Percentiles rank a stretch among this genome's conserved stretches.
Evolutionary conservation across 257 asterid genomes (phyloP).

Genomic region (Gynochthodes officinalis): DNA sequence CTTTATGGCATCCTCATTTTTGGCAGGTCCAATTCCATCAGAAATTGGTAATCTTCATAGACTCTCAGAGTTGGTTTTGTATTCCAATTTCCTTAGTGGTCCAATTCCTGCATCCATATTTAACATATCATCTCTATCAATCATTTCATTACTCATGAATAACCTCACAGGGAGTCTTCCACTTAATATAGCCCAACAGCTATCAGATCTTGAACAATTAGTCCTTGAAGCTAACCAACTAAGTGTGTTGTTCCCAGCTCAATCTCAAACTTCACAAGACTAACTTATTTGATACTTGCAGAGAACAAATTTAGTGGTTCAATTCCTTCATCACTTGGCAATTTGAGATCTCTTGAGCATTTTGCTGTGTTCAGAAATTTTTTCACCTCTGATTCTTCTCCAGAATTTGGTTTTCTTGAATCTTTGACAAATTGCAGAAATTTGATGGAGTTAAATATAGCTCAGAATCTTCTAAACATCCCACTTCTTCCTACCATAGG

Average conservation of each 20-base stretch:
- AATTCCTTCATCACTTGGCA: too few species aligned
- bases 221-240: not conserved
- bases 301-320: not conserved
- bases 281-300: not conserved
- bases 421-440: too few species aligned
- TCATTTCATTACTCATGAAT: not conserved
- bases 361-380: too few species aligned
- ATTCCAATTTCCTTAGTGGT: not conserved
- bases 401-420: too few species aligned
- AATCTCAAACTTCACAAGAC: not conserved
- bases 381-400: too few species aligned
- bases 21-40: not conserved
- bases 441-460: too few species aligned
- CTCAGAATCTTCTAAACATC: too few species aligned
- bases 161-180: slow-evolving; percentile 13
- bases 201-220: not conserved
- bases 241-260: not conserved
- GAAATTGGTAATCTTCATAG: slow-evolving; percentile 5
- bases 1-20: not conserved
- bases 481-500: not conserved
- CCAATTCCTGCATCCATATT: not conserved
- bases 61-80: accelerated
- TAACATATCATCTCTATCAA: not conserved
- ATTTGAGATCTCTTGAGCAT: too few species aligned
- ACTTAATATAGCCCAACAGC: not conserved